Evolutionary conservation across 768 basidiomycete genomes (phyloP), one percentile per base, ranked within the genome.

Genomic region (Cystobasidium tubakii): DNA sequence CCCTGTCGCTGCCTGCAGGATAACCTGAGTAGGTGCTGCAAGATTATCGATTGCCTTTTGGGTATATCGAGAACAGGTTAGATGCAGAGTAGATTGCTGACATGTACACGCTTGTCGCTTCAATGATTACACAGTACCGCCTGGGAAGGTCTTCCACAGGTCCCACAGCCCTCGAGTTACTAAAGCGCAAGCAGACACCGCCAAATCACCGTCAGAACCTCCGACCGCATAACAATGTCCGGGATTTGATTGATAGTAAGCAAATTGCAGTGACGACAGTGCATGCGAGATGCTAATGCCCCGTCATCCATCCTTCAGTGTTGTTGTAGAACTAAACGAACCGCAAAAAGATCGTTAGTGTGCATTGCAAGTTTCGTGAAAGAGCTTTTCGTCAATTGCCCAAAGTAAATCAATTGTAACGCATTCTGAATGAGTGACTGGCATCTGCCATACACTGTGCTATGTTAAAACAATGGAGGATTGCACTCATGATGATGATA

Each of bases 1-100:
- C 25, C 15, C 4, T 33, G n/a, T 29, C 10, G 9, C 29, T 6
- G 21, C 4, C 17, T 65, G 33, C 66, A 67, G 66, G 66, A 46
- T 27, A 67, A 67, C 27, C 66, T 67, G 66, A 67, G 66, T 67
- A 54, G 21, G 66, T 42, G n/a, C 36, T 63, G n/a, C 50, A 67
- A 23, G 21, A 25, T 23, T 67, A 44, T 31, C 43, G 63, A 65
- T 50, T 50, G 46, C 46, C 46, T 12, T 42, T 7, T 42, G 17
- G 42, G 17, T 17, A 42, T 7, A 7, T 42, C n/a, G n/a, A n/a
- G n/a, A n/a, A n/a, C n/a, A n/a, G n/a, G n/a, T n/a, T n/a, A n/a
- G n/a, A n/a, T n/a, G n/a, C n/a, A n/a, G n/a, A n/a, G n/a, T n/a
- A n/a, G n/a, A n/a, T n/a, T n/a, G n/a, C 42, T 42, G 42, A 42